Conservation (phyloP, 2,329 filamentous ascomycete species). For the Knoxdaviesia capensis region DNA sequence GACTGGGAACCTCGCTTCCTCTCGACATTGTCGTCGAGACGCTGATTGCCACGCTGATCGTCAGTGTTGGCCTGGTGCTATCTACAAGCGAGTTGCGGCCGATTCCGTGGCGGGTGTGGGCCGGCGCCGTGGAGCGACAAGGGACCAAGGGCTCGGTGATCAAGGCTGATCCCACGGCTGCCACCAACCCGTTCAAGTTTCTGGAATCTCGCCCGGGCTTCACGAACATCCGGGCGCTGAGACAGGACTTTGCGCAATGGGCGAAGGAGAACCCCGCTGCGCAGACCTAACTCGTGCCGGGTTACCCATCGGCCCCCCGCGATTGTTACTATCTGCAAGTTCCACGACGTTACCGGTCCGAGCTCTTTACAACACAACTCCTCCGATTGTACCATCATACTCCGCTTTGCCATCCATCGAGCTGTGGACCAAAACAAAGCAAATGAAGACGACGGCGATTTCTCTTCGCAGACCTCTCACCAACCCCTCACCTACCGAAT, state of each 20-base stretch:
- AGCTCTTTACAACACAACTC: no score
- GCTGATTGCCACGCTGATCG: constrained; percentile 55
- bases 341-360: no score
- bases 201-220: constrained; percentile 72
- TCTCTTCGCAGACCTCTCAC: no score
- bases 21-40: constrained; percentile 80
- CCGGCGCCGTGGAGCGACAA: constrained; percentile 65
- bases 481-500: no score
- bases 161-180: constrained; percentile 43
- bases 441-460: no score
- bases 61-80: constrained; percentile 67
- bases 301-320: no score
- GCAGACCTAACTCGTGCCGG: no score
- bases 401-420: no score
- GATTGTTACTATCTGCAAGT: no score
- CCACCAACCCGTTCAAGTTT: constrained; percentile 62
- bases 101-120: constrained; percentile 67
- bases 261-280: constrained; percentile 17
- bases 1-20: constrained; percentile 33
- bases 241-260: constrained; percentile 64
- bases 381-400: no score
- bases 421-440: no score
- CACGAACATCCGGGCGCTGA: constrained; percentile 66
- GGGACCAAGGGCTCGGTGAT: constrained; percentile 38
- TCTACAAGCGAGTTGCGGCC: constrained; percentile 63